phyloP scores from a whole-genome alignment of 345 rosid genomes.

The Arabidopsis arenosa region DNA sequence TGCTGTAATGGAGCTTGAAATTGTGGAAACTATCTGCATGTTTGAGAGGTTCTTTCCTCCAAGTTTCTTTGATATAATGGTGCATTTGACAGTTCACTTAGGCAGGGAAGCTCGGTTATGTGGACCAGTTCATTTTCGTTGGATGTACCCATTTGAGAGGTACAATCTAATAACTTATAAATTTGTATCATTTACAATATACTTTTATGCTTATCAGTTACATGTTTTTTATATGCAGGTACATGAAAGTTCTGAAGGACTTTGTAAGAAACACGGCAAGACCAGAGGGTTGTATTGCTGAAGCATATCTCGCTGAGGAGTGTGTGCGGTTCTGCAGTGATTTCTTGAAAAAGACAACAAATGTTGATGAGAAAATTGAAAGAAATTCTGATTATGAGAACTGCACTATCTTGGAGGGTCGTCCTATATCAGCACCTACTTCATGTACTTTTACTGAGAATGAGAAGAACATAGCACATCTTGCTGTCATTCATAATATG shows the following conservation, averaged over 20 bases:
- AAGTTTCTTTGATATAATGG: no score
- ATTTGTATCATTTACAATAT: background rate
- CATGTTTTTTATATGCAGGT: background rate
- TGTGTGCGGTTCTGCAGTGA: background rate
- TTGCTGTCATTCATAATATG: no score
- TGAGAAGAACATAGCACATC: no score
- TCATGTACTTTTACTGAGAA: no score
- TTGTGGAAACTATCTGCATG: no score
- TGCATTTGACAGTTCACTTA: no score
- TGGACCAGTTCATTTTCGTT: background rate
- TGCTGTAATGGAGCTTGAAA: no score
- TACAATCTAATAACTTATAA: background rate
- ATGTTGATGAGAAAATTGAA: background rate
- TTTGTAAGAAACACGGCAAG: background rate
- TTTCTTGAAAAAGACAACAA: background rate
- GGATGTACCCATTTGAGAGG: background rate
- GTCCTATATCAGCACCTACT: no score
- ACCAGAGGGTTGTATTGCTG: background rate
- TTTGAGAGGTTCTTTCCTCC: no score
- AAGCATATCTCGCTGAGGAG: background rate
- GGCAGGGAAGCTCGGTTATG: conserved; percentile 3
- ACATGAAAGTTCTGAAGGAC: background rate
- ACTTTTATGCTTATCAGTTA: background rate
- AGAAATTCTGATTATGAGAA: background rate
- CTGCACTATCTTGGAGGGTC: background rate